Percentiles rank a stretch among this genome's conserved stretches.
Evolutionary conservation across 2,329 filamentous ascomycete genomes (phyloP).

Genomic region (Aspergillus niger): DNA sequence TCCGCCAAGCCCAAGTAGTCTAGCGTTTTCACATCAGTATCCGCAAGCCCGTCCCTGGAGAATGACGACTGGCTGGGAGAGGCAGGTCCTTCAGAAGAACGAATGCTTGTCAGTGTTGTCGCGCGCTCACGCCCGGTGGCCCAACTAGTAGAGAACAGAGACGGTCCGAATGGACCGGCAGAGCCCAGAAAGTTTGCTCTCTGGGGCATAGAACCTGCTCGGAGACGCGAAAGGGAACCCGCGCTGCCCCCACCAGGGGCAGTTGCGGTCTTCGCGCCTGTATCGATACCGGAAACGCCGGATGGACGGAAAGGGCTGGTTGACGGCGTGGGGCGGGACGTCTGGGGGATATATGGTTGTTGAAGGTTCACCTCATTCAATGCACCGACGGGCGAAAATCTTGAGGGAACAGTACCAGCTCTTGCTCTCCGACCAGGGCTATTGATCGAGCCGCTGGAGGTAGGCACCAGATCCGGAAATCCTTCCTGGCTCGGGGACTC

Average conservation of each 20-base stretch:
- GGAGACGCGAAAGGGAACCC: constrained; percentile 77
- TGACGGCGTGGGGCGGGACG: constrained; percentile 80
- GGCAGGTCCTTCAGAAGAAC: constrained; percentile 81
- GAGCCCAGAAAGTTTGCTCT: constrained; percentile 67
- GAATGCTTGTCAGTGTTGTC: constrained; percentile 85
- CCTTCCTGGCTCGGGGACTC: constrained; percentile 91
- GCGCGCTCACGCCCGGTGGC: constrained; percentile 76
- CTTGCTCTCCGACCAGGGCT: constrained; percentile 74
- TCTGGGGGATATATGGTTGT: constrained; percentile 67
- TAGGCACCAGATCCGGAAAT: constrained; percentile 83
- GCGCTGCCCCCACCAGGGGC: constrained; percentile 61
- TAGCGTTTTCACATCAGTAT: constrained; percentile 87
- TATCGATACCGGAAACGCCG: constrained; percentile 43
- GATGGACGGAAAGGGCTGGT: constrained; percentile 82
- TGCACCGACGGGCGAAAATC: constrained; percentile 77
- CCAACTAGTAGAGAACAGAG: constrained; percentile 87
- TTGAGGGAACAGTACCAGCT: constrained; percentile 93
- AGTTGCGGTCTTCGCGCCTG: constrained; percentile 41
- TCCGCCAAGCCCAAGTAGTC: constrained; percentile 96
- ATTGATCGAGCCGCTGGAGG: constrained; percentile 66
- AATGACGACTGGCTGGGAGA: constrained; percentile 86
- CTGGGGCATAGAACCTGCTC: constrained; percentile 93
- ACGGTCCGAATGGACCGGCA: constrained; percentile 76
- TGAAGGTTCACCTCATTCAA: constrained; percentile 60
- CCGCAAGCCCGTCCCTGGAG: constrained; percentile 78